Base-by-base conservation (phyloP, 139 green algal genomes). In the Closterium sp. region DNA sequence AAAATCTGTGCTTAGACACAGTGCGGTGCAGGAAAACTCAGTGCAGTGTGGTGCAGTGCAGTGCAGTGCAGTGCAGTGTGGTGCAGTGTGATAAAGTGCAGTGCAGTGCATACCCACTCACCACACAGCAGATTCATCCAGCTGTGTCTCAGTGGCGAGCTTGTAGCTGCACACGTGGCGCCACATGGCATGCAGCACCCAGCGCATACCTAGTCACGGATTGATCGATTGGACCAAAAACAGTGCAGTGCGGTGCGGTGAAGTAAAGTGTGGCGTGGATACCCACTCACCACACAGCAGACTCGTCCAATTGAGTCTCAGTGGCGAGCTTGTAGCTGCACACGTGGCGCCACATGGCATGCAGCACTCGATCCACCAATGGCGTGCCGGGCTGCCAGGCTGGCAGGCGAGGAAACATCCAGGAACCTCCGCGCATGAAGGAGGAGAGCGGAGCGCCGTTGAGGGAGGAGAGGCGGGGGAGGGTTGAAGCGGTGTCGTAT, bases 271-370 rank as follows among this genome's bases (percentile, higher is more conserved):
- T 4, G 10, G 9, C 10, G 45, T 13, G 10, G 45, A n/a, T 13
- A 9, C 84, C 22, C n/a, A 70, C 73, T 91, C 90, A 92, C 90
- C 90, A 92, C 22, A 92, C 31, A 31, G 91, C n/a, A 28, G 91
- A 92, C 9, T 90, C 91, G 62, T 93, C 91, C 86, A 91, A 9
- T 5, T 84, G 22, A 1, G 86, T 31, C 32, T 90, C 86, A 7
- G 91, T 93, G 6, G 91, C 85, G 27, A 93, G 91, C 28, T 88
- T 79, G 87, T 93, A 93, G 87, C 21, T 91, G n/a, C n/a, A 31
- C 28, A 91, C 28, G 62, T 88, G 86, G 29, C 84, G 85, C 91
- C 91, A 93, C 85, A 93, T 91, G 85, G 85, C 86, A 27, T 32
- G 21, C 85, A 91, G 29, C 0, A 91, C 91, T 3, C 85, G 9